phyloP scores from a whole-genome alignment of 331 rosid species.

The Pyracantha coccinea region DNA sequence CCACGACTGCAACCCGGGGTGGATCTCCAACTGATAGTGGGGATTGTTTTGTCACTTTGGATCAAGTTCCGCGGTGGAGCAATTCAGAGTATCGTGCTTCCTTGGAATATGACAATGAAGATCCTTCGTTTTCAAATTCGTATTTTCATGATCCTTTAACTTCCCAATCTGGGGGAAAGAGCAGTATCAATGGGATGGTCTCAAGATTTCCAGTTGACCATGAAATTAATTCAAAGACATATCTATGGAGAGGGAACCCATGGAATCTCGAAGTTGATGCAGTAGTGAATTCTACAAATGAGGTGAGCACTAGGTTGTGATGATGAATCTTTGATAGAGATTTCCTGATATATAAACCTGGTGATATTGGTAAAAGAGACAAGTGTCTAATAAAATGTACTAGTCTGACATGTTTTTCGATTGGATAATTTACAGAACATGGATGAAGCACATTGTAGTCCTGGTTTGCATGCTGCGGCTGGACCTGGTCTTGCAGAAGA shows the following conservation, averaged over 20 bases:
- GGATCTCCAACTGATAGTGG: conserved; percentile 60
- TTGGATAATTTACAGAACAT: conserved; percentile 47
- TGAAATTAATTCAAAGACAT: conserved; percentile 73
- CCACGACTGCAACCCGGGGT: conserved; percentile 39
- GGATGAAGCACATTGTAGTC: conserved; percentile 97
- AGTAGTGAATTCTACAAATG: conserved; percentile 90
- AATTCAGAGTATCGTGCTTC: conserved; percentile 69
- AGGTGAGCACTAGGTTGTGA: conserved; percentile 37
- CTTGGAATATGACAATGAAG: conserved; percentile 48
- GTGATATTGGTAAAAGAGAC: background rate
- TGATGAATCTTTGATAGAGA: background rate
- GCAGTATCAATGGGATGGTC: conserved; percentile 35
- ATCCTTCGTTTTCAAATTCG: conserved; percentile 51
- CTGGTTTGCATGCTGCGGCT: conserved; percentile 92
- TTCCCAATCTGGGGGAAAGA: conserved; percentile 32
- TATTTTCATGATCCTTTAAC: conserved; percentile 75
- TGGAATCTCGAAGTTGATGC: conserved; percentile 99
- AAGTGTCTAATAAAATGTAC: conserved; percentile 1
- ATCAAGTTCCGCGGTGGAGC: conserved; percentile 91
- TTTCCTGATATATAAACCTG: background rate
- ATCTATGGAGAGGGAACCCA: conserved; percentile 91
- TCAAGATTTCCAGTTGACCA: conserved; percentile 82
- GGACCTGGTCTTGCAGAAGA: conserved; percentile 99
- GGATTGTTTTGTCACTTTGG: conserved; percentile 68
- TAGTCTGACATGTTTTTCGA: conserved; percentile 6